Conservation (phyloP, 345 rosid species). For the Acer yangbiense region DNA sequence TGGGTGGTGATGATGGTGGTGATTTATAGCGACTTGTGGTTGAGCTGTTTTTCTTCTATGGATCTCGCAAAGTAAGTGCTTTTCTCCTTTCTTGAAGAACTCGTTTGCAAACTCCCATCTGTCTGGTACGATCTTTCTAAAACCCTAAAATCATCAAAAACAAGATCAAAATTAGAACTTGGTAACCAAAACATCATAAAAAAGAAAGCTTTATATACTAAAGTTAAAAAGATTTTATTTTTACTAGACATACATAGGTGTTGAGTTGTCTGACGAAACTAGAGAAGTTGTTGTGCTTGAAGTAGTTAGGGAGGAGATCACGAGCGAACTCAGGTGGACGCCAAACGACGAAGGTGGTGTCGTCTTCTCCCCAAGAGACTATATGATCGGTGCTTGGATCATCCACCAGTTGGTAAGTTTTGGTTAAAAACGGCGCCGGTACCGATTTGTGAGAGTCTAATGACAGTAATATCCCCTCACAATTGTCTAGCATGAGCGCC, state of each 20-base stretch:
- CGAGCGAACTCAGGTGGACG: constrained; percentile 93
- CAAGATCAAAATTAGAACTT: constrained; percentile 18
- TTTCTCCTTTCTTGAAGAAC: constrained; percentile 89
- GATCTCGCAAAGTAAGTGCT: constrained; percentile 92
- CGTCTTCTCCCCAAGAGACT: constrained; percentile 95
- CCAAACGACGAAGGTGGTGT: constrained; percentile 89
- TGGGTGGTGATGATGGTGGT: constrained; percentile 44
- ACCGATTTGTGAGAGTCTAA: constrained; percentile 85
- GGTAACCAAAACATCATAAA: not conserved
- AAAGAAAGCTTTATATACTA: not conserved
- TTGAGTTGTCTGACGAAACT: constrained; percentile 97
- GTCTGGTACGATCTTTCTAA: constrained; percentile 96
- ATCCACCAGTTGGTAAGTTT: constrained; percentile 93
- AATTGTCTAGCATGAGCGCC: constrained; percentile 58
- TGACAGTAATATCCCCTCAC: constrained; percentile 77
- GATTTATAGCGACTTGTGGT: constrained; percentile 52
- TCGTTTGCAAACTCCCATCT: constrained; percentile 98
- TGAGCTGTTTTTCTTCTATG: constrained; percentile 86
- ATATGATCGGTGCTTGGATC: constrained; percentile 85
- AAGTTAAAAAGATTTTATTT: not conserved
- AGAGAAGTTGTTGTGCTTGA: constrained; percentile 97
- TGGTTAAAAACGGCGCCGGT: constrained; percentile 93
- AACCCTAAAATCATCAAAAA: constrained; percentile 57
- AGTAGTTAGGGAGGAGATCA: constrained; percentile 93
- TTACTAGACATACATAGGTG: constrained; percentile 60